A percentile compares a stretch with the other conserved stretches of the same genome.
phyloP scores from a whole-genome alignment of 495 filamentous ascomycete genomes.

The Sphaerosporella brunnea region DNA sequence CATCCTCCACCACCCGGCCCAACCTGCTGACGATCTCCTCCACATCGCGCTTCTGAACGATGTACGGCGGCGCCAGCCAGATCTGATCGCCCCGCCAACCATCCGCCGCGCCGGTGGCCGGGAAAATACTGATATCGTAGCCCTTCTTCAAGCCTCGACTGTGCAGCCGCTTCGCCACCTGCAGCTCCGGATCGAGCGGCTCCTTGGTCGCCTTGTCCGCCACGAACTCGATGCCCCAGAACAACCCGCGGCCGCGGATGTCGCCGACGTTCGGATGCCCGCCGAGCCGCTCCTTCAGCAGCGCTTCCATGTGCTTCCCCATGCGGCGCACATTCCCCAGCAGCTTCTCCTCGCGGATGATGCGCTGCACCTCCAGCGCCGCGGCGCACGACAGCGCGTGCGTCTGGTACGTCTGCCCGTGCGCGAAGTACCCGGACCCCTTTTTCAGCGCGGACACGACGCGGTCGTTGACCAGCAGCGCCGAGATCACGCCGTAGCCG shows the following conservation, averaged over 20 bases:
- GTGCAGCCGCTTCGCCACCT: constrained; percentile 35
- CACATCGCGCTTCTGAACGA: constrained; percentile 42
- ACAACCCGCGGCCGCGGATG: constrained; percentile 45
- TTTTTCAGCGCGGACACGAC: constrained; percentile 38
- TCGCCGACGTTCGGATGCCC: constrained; percentile 42
- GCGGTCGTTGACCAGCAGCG: constrained; percentile 36
- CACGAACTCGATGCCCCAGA: constrained; percentile 46
- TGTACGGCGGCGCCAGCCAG: constrained; percentile 59
- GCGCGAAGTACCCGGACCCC: constrained; percentile 32
- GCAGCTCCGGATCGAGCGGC: constrained; percentile 31
- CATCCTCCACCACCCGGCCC: constrained; percentile 5
- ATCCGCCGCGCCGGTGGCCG: constrained; percentile 48
- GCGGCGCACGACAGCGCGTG: constrained; percentile 44
- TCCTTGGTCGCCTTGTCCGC: constrained; percentile 32
- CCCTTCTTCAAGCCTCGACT: constrained; percentile 34
- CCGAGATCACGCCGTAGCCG: constrained; percentile 35
- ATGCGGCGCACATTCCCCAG: constrained; percentile 35
- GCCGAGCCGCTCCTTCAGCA: constrained; percentile 31
- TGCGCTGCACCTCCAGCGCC: constrained; percentile 41
- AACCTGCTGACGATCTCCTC: constrained; percentile 39
- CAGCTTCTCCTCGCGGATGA: constrained; percentile 38
- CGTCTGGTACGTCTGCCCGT: constrained; percentile 46
- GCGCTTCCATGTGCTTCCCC: constrained; percentile 33
- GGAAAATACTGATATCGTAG: constrained; percentile 54
- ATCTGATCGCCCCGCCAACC: constrained; percentile 63